Base-by-base conservation (phyloP, 108 stramenopile genomes). In the Pseudonitzschia delicatissima region DNA sequence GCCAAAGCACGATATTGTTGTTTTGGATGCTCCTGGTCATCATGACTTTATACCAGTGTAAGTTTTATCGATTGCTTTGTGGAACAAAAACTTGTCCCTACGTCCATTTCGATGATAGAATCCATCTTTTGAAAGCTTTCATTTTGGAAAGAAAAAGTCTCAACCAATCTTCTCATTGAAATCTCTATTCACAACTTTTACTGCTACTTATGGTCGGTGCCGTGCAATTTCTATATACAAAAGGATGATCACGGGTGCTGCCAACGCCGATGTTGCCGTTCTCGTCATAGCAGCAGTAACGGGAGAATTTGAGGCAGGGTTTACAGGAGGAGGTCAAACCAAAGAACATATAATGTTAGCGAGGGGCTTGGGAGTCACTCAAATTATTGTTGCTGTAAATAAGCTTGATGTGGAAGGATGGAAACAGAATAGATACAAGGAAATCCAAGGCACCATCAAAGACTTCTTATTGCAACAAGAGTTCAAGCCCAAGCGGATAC, bases 1-100 rank as follows among this genome's bases (percentile, higher is more conserved):
- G 29, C 80, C 90, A 57, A 90, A 90, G 70, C 94, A 83, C 83
- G 79, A 93, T 68, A 93, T 92, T 74, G 95, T 98, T 48, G 72
- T 98, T 53, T 95, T 97, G 69, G 99, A 99, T 79, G 90, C 96
- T 47, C 99, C 99, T 7, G 99, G 99, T 4, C 97, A 98, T 74
- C 77, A 85, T 5, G 95, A 92, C 67, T 96, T 92, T 73, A 85
- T 97, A 36, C 92, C 92, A 78, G 94, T 96, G 57, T 58, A 21
- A 58, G 57, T 57, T 31, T 12, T 49, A 8, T 37, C 37, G 9
- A 9, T 44, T 7, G n/a, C 17, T 44, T 44, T n/a, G n/a, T n/a
- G n/a, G n/a, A n/a, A n/a, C n/a, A n/a, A n/a, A n/a, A n/a, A n/a
- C n/a, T n/a, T n/a, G n/a, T n/a, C n/a, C n/a, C n/a, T n/a, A n/a